phyloP scores from a whole-genome alignment of 169 alveolate species.

The Babesia sp. region DNA sequence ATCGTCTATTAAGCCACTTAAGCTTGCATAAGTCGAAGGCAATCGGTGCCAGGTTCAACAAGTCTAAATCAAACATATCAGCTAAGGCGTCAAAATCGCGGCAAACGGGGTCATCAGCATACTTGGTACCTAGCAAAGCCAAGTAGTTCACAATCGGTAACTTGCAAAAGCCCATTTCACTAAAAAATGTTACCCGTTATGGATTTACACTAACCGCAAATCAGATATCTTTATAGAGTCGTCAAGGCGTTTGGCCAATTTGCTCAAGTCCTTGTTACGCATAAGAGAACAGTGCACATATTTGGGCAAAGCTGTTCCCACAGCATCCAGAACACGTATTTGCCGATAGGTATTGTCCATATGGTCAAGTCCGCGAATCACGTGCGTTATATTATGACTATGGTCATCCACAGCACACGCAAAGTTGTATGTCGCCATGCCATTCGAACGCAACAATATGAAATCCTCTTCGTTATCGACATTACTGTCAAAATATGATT shows the following conservation, averaged over 20 bases:
- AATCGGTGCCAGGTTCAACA: slow-evolving; percentile 28
- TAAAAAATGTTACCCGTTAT: neutral
- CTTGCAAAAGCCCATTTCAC: slow-evolving; percentile 31
- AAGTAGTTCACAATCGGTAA: slow-evolving; percentile 56
- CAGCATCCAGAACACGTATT: slow-evolving; percentile 16
- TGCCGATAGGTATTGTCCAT: slow-evolving; percentile 71
- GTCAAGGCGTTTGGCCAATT: slow-evolving; percentile 42
- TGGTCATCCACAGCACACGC: slow-evolving; percentile 81
- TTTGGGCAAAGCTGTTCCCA: slow-evolving; percentile 33
- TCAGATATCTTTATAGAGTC: slow-evolving; percentile 17
- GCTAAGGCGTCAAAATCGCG: slow-evolving; percentile 11
- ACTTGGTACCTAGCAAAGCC: slow-evolving; percentile 55
- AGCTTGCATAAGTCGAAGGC: slow-evolving; percentile 43
- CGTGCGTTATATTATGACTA: slow-evolving; percentile 77
- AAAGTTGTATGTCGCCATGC: slow-evolving; percentile 82
- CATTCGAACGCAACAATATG: slow-evolving; percentile 70
- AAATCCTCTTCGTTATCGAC: slow-evolving; percentile 69
- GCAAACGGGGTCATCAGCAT: slow-evolving; percentile 35
- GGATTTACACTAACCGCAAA: slow-evolving; percentile 6
- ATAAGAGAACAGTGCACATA: slow-evolving; percentile 57
- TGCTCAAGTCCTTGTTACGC: slow-evolving; percentile 35
- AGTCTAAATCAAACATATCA: slow-evolving; percentile 29
- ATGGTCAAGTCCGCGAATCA: slow-evolving; percentile 82
- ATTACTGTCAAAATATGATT: slow-evolving; percentile 25
- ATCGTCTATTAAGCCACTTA: slow-evolving; percentile 40